Evolutionary conservation across 2,329 filamentous ascomycete genomes (phyloP).

Genomic region (Rhinocladiella similis): DNA sequence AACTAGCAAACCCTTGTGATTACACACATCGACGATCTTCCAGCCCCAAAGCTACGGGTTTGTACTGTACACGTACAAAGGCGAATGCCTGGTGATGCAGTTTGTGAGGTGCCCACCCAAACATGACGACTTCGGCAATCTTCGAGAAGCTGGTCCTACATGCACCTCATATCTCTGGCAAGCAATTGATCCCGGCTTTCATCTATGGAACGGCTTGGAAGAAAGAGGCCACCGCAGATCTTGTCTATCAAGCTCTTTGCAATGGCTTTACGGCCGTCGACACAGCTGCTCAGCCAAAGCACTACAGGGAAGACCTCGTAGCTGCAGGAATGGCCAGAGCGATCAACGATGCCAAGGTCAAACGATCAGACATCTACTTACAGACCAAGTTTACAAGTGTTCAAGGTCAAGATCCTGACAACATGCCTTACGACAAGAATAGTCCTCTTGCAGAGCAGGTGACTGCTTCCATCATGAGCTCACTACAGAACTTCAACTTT

Average conservation of each 20-base stretch:
- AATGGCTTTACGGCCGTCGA: slow-evolving; percentile 70
- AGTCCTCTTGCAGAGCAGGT: slow-evolving; percentile 65
- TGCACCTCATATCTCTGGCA: slow-evolving; percentile 18
- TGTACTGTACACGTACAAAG: no score
- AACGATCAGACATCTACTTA: slow-evolving; percentile 63
- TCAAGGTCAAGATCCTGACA: slow-evolving; percentile 59
- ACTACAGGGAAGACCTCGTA: slow-evolving; percentile 73
- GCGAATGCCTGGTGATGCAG: no score
- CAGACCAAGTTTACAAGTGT: slow-evolving; percentile 82
- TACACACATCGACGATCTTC: no score
- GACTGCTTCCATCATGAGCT: slow-evolving; percentile 65
- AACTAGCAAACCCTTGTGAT: no score
- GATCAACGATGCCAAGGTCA: slow-evolving; percentile 59
- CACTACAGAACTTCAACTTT: slow-evolving; percentile 54
- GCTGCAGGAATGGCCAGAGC: slow-evolving; percentile 66
- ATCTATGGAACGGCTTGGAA: slow-evolving; percentile 91
- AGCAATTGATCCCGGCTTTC: slow-evolving; percentile 40
- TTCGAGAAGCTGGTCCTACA: slow-evolving; percentile 24
- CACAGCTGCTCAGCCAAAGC: slow-evolving; percentile 74
- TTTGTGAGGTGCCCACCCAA: no score
- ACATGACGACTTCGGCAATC: slow-evolving; percentile 20
- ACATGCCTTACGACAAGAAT: slow-evolving; percentile 63
- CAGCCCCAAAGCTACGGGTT: no score
- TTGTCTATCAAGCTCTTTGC: slow-evolving; percentile 68
- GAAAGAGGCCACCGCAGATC: slow-evolving; percentile 63